Base-by-base conservation (phyloP, 192 early-diverging fungal genomes). In the Phycomyces nitens region DNA sequence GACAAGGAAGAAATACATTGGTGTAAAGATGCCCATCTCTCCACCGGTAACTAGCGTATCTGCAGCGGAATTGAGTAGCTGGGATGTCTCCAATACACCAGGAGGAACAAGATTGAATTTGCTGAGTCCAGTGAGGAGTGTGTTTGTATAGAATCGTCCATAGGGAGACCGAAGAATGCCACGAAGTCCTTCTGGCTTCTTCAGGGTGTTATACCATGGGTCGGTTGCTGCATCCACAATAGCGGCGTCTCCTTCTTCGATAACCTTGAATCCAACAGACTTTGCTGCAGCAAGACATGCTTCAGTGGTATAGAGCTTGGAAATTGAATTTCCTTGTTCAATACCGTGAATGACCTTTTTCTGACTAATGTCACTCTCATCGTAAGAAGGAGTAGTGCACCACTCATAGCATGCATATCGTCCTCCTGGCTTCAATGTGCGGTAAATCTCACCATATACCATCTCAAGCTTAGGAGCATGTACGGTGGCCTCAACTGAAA, bases 381-480 rank as follows among this genome's bases (percentile, higher is more conserved):
- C 89, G 70, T 89, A 96, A 65, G 85, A 80, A 43, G 86, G 84
- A 18, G 94, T 96, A 14, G 90, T 87, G 63, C 88, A 84, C 94
- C 94, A 96, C 77, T 96, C 94, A 76, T 95, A 96, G 72, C 85
- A 85, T 24, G 90, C 88, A 84, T 92, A 94, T 59, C 79, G 73
- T 41, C 89, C 88, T 12, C 94, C 94, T 51, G 94, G 93, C 82
- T 96, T 96, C 40, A 96, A 67, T 5, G 91, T 86, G 34, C 92
- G 84, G 80, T 87, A 94, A 62, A 94, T 86, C 70, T 96, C 88
- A 51, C 78, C 77, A 73, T 95, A 96, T 39, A 89, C 89, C 64
- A 80, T 82, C 73, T 92, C 87, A 42, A 96, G 82, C 12, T 80
- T 80, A 0, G 90, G 88, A 0, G 93, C 86, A 77, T 96, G 94